Evolutionary conservation across 306 rosid genomes (phyloP).

Genomic region (Trifolium repens): DNA sequence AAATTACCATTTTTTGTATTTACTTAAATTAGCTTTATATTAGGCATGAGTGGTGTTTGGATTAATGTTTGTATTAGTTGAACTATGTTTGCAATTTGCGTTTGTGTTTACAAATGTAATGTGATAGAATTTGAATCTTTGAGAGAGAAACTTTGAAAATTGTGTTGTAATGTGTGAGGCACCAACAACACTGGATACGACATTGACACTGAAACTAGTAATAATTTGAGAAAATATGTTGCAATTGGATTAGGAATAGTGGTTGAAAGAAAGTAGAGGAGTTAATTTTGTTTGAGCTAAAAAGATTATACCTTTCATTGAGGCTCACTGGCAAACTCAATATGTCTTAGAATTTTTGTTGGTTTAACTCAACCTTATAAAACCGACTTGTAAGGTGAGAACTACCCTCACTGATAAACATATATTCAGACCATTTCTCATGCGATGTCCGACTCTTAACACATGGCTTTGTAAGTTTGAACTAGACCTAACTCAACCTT

Average conservation of each 20-base stretch:
- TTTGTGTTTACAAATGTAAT: background rate
- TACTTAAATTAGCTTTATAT: background rate
- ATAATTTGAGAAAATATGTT: background rate
- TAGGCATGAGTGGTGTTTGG: background rate
- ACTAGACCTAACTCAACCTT: no score
- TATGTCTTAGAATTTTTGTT: no score
- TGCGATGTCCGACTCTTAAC: no score
- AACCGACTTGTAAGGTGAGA: no score
- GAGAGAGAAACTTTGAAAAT: background rate
- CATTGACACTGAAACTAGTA: no score
- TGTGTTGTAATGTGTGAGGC: background rate
- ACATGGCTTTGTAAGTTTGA: no score
- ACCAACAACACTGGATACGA: no score
- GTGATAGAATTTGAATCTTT: background rate
- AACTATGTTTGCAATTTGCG: no score
- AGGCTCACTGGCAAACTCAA: background rate
- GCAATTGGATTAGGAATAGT: background rate
- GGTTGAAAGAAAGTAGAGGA: background rate
- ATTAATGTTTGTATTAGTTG: background rate
- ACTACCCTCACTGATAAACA: no score
- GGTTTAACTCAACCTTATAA: no score
- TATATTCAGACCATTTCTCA: no score
- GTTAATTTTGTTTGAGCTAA: background rate
- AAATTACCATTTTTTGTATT: background rate
- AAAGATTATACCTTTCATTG: background rate